These are phyloP conservation scores for Sanghuangporus baumii DNA, from an alignment of 1,284 basidiomycete species.

Conservation along the genomic window DNA sequence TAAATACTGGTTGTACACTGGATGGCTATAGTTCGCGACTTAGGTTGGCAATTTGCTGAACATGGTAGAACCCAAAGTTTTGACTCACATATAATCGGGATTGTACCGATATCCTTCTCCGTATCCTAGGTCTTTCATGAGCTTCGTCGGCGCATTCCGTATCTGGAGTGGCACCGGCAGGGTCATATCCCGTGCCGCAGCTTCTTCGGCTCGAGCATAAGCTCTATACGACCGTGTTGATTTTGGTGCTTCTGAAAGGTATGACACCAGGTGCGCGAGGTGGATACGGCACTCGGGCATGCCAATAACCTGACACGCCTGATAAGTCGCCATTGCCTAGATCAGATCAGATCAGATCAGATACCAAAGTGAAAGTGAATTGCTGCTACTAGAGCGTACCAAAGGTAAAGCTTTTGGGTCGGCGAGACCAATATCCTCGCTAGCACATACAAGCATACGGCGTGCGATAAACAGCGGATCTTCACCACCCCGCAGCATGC, in stretches of 20 bases:
- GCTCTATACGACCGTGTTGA: slow-evolving; percentile 76
- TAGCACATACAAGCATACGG: slow-evolving; percentile 78
- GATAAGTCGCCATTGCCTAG: slow-evolving; percentile 72
- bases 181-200: slow-evolving; percentile 47
- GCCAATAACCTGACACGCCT: slow-evolving; percentile 79
- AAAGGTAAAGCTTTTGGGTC: slow-evolving; percentile 68
- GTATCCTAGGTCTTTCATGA: slow-evolving; percentile 83
- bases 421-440: slow-evolving; percentile 82
- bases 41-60: slow-evolving; percentile 3
- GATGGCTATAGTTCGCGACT: slow-evolving; percentile 44
- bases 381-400: slow-evolving; percentile 33
- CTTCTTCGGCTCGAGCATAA: slow-evolving; percentile 66
- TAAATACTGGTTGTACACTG: slow-evolving; percentile 63
- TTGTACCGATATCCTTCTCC: slow-evolving; percentile 74
- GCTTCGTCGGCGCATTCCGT: slow-evolving; percentile 80
- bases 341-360: slow-evolving; percentile 8
- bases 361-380: not conserved
- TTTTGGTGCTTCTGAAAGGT: slow-evolving; percentile 80
- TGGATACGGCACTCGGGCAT: slow-evolving; percentile 80
- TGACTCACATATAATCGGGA: slow-evolving; percentile 61
- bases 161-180: slow-evolving; percentile 71
- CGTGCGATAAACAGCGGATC: slow-evolving; percentile 84
- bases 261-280: slow-evolving; percentile 76
- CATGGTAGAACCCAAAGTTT: not conserved
- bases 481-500: slow-evolving; percentile 82